Conservation (phyloP, 1,284 basidiomycete species). For the Schizophyllum amplum region DNA sequence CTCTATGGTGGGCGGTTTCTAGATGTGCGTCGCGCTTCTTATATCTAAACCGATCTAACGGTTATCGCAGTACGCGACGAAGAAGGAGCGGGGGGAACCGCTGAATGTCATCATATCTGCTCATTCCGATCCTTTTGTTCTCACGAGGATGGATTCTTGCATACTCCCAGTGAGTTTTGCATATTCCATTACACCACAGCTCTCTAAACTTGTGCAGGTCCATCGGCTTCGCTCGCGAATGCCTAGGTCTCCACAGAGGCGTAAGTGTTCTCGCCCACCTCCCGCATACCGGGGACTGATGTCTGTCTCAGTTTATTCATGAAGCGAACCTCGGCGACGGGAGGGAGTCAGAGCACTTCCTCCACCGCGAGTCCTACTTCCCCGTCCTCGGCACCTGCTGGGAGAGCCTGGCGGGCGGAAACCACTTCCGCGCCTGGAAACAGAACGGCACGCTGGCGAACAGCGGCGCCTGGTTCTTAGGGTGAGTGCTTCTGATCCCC, state of each 20-base stretch:
- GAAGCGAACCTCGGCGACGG: constrained; percentile 67
- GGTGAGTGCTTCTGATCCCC: constrained; percentile 30
- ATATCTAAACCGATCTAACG: not conserved
- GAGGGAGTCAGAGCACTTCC: constrained; percentile 50
- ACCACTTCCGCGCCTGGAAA: constrained; percentile 63
- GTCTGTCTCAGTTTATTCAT: constrained; percentile 33
- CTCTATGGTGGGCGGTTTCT: constrained; percentile 60
- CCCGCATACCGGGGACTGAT: not conserved
- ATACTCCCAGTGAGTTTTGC: constrained; percentile 40
- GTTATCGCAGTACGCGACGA: constrained; percentile 48
- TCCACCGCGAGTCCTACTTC: constrained; percentile 64
- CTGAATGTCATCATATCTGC: constrained; percentile 57
- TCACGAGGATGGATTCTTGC: constrained; percentile 59
- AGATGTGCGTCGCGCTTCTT: constrained; percentile 42
- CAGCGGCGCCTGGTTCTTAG: constrained; percentile 67
- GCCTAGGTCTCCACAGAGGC: constrained; percentile 51
- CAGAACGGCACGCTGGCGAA: constrained; percentile 61
- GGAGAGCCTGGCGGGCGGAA: constrained; percentile 59
- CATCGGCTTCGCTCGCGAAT: constrained; percentile 71
- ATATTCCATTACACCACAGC: not conserved
- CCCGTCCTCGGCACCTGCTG: constrained; percentile 61
- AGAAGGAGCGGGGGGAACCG: constrained; percentile 56
- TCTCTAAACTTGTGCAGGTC: constrained; percentile 40
- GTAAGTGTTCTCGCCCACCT: not conserved
- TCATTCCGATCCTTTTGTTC: constrained; percentile 56